Base-by-base conservation (phyloP, 345 rosid species). In the Geranium rotundifolium region DNA sequence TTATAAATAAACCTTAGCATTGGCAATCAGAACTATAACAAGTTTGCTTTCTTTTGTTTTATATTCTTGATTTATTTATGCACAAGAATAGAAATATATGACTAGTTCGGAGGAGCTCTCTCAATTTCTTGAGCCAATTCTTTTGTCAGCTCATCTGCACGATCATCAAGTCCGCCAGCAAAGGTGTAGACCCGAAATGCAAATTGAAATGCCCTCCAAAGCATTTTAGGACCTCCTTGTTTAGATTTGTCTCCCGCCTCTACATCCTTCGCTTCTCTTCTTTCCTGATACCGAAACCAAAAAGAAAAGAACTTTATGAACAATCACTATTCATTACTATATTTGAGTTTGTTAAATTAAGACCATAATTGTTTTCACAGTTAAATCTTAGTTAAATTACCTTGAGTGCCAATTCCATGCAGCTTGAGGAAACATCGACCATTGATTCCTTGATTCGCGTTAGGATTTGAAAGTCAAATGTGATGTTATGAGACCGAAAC, bases 151-250 rank as follows among this genome's bases (percentile, higher is more conserved):
- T 41, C 78, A 67, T 89, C 97, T 0, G 95, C 97, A 0, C 88
- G 85, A 20, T 89, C 91, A 18, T 92, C 98, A 0, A 82, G 92
- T 57, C 97, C 97, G 6, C 96, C 97, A 0, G 97, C 93, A 57
- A 92, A 92, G 15, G 79, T 77, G 65, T 89, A 89, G 16, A 90
- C 91, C 65, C 86, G 75, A 63, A 80, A 89, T 50, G 95, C 97
- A 63, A 92, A 84, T 55, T 92, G 98, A 64, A 89, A 89, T 23
- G 88, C 89, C 67, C 88, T 84, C 98, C 98, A 89, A 0, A 89
- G 72, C 79, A 80, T 65, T 71, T 85, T 86, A 8, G 77, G 71
- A 68, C 63, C 9, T 3, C 68, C 82, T 37, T 71, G 72, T 58
- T 5, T 67, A 72, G 58, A 71, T 56, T 58, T 56, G 73, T 80